Evolutionary conservation across 2,329 filamentous ascomycete genomes (phyloP).

Genomic region (Apiospora phragmitis): DNA sequence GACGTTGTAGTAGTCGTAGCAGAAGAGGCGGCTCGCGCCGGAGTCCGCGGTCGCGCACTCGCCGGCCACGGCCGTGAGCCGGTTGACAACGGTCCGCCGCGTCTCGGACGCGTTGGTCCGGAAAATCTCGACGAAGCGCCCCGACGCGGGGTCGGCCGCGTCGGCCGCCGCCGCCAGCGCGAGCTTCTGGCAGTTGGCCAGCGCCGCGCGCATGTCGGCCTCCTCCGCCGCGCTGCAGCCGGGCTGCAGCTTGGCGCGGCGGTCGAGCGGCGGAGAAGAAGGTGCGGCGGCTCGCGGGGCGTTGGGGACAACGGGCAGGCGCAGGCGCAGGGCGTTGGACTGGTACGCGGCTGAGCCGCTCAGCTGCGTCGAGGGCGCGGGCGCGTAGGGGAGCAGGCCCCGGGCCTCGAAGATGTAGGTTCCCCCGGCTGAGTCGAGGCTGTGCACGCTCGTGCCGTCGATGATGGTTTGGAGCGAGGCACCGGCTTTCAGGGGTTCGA

Average conservation of each 20-base stretch:
- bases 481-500: conserved; percentile 17
- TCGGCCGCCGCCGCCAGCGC: conserved; percentile 22
- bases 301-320: conserved; percentile 15
- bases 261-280: conserved; percentile 8
- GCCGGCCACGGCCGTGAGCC: conserved; percentile 20
- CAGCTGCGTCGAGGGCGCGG: conserved; percentile 16
- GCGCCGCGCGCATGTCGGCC: conserved; percentile 18
- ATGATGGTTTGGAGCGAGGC: conserved; percentile 19
- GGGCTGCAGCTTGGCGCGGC: conserved; percentile 18
- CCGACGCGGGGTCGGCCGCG: conserved; percentile 19
- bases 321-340: conserved; percentile 21
- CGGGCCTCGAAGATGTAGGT: conserved; percentile 19
- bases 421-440: conserved; percentile 21
- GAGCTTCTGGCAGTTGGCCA: conserved; percentile 21
- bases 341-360: conserved; percentile 16
- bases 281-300: neutral
- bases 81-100: conserved; percentile 18
- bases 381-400: conserved; percentile 20
- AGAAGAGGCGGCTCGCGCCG: conserved; percentile 19
- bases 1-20: conserved; percentile 21
- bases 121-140: conserved; percentile 26
- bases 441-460: conserved; percentile 18
- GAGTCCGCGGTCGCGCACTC: conserved; percentile 22
- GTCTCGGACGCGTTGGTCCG: conserved; percentile 20
- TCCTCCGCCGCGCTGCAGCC: conserved; percentile 19